phyloP scores from a whole-genome alignment of 2,329 filamentous ascomycete species.

The Monosporascus ibericus region DNA sequence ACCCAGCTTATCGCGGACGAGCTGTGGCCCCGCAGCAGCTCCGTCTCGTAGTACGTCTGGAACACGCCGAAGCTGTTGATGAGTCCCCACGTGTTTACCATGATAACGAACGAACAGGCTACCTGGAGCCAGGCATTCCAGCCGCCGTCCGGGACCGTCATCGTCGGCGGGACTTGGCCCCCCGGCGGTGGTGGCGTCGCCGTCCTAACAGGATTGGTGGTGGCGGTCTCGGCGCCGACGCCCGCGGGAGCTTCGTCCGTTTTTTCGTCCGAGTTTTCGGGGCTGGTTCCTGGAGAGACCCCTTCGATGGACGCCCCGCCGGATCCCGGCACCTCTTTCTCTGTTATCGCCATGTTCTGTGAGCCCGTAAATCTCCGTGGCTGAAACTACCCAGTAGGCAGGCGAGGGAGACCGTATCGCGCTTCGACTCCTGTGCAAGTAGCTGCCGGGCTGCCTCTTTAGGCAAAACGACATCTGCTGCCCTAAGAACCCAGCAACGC shows the following conservation, averaged over 20 bases:
- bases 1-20: constrained; percentile 25
- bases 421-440: no score
- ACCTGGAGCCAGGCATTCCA: constrained; percentile 34
- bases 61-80: constrained; percentile 25
- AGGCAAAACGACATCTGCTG: no score
- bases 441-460: no score
- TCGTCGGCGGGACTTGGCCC: not conserved
- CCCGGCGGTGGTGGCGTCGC: not conserved
- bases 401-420: not conserved
- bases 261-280: no score
- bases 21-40: constrained; percentile 6
- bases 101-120: constrained; percentile 29
- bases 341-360: not conserved
- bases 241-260: no score
- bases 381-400: not conserved
- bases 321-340: not conserved
- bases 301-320: not conserved
- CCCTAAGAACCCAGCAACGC: no score
- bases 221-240: not conserved
- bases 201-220: not conserved
- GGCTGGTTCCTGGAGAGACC: not conserved
- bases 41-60: constrained; percentile 21
- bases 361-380: not conserved
- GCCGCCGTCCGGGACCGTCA: constrained; percentile 27
- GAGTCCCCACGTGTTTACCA: constrained; percentile 32